Conservation (phyloP, 2,329 filamentous ascomycete species). For the Penicillium sclerotiorum region DNA sequence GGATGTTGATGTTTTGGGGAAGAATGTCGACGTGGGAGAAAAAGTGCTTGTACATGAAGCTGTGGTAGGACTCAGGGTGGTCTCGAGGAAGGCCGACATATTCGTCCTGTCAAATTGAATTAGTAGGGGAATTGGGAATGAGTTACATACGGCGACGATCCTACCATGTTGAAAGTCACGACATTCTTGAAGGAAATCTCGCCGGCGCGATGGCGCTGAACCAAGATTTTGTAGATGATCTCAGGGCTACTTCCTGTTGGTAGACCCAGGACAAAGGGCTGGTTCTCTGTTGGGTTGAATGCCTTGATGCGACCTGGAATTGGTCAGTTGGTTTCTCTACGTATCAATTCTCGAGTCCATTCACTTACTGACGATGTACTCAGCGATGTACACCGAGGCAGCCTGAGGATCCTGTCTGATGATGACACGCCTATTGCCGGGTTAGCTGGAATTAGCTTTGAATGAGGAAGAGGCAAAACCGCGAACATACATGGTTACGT, state of each 20-base stretch:
- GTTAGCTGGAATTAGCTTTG: constrained; percentile 14
- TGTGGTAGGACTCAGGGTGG: constrained; percentile 84
- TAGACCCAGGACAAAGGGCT: constrained; percentile 79
- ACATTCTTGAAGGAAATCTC: constrained; percentile 85
- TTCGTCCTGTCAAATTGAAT: constrained; percentile 65
- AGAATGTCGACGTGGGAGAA: constrained; percentile 83
- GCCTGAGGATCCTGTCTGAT: constrained; percentile 71
- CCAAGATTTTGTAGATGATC: constrained; percentile 74
- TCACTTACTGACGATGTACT: constrained; percentile 71
- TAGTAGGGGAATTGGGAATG: no score
- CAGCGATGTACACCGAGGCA: constrained; percentile 75
- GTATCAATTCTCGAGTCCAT: constrained; percentile 2
- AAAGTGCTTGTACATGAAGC: constrained; percentile 92
- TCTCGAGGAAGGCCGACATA: constrained; percentile 82
- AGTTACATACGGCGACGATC: no score
- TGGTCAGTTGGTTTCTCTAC: constrained; percentile 1
- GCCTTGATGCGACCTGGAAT: constrained; percentile 70
- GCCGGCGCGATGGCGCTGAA: constrained; percentile 50
- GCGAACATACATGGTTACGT: constrained; percentile 35
- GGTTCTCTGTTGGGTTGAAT: constrained; percentile 70
- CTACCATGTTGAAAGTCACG: constrained; percentile 88
- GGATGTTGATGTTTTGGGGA: constrained; percentile 80
- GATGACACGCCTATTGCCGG: constrained; percentile 71
- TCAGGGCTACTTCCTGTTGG: constrained; percentile 83
- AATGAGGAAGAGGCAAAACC: not conserved